Percentiles rank a stretch among this genome's conserved stretches.
Conservation (phyloP, 1,284 basidiomycete species). For the Ustilago nuda region DNA sequence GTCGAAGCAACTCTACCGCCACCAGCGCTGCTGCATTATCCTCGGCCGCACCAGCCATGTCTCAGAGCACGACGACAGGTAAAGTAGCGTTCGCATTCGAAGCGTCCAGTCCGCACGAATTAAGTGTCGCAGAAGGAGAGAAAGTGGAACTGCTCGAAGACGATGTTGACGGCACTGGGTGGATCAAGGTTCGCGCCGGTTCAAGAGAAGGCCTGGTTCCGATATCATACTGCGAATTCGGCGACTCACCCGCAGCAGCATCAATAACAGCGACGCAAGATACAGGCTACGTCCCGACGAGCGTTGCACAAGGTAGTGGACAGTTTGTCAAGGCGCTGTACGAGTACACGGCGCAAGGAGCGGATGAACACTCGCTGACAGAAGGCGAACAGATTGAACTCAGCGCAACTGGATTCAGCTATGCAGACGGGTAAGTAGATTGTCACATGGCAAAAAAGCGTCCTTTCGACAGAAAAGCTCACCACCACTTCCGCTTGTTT, state of each 20-base stretch:
- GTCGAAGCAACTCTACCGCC: not conserved
- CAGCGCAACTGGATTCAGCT: slow-evolving; percentile 36
- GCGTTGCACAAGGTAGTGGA: slow-evolving; percentile 25
- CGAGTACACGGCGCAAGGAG: slow-evolving; percentile 52
- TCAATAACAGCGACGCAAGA: slow-evolving; percentile 1
- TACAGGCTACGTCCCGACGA: slow-evolving; percentile 2
- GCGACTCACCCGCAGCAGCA: not conserved
- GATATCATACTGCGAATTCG: slow-evolving; percentile 49
- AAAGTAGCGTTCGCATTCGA: slow-evolving; percentile 49
- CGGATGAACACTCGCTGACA: slow-evolving; percentile 38
- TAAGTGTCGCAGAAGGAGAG: slow-evolving; percentile 53
- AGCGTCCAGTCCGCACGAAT: slow-evolving; percentile 52
- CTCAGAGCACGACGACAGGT: slow-evolving; percentile 11
- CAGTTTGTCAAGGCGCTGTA: slow-evolving; percentile 50
- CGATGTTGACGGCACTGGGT: slow-evolving; percentile 50
- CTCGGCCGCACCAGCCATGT: not conserved
- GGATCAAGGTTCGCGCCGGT: slow-evolving; percentile 49
- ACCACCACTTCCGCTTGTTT: not conserved
- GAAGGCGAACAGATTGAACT: slow-evolving; percentile 48
- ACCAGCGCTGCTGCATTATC: not conserved
- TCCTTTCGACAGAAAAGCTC: not conserved
- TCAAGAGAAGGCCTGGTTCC: slow-evolving; percentile 49
- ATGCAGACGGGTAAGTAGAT: slow-evolving; percentile 48
- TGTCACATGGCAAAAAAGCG: not conserved
- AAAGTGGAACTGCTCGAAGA: slow-evolving; percentile 48